Conservation (phyloP, 169 alveolate species). For the Eimeria acervulina region DNA sequence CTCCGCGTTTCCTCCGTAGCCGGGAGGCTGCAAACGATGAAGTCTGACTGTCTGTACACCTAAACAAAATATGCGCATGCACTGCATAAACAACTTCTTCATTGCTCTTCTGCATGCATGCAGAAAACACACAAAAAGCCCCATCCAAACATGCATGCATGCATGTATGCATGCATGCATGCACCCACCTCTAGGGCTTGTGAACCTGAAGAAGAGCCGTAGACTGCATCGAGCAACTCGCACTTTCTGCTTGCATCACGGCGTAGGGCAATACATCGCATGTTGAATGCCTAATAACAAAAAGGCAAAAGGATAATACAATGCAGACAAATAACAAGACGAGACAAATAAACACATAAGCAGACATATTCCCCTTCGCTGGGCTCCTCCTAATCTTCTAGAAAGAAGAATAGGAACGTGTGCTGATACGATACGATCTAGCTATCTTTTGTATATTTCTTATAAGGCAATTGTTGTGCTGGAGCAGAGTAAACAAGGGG, state of each 20-base stretch:
- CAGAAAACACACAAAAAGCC: no score
- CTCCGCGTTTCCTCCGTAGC: conserved; percentile 84
- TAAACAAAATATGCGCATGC: no score
- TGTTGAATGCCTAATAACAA: neutral
- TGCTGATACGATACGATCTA: neutral
- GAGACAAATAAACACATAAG: neutral
- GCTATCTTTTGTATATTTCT: no score
- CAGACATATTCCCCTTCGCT: no score
- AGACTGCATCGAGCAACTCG: neutral
- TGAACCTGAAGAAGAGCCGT: neutral
- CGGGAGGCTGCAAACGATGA: conserved; percentile 85
- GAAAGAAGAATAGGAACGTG: neutral
- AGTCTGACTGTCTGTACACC: conserved; percentile 85
- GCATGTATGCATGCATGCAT: neutral
- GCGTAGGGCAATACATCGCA: conserved; percentile 49
- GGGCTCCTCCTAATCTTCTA: no score
- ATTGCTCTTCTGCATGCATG: no score
- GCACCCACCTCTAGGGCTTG: neutral
- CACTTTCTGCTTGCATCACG: neutral
- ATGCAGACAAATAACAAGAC: neutral
- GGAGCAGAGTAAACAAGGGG: neutral
- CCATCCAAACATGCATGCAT: neutral
- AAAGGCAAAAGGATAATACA: neutral
- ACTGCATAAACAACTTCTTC: no score
- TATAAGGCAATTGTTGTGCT: no score